Conservation (phyloP, 169 alveolate species). For the Cryptosporidium sp. region DNA sequence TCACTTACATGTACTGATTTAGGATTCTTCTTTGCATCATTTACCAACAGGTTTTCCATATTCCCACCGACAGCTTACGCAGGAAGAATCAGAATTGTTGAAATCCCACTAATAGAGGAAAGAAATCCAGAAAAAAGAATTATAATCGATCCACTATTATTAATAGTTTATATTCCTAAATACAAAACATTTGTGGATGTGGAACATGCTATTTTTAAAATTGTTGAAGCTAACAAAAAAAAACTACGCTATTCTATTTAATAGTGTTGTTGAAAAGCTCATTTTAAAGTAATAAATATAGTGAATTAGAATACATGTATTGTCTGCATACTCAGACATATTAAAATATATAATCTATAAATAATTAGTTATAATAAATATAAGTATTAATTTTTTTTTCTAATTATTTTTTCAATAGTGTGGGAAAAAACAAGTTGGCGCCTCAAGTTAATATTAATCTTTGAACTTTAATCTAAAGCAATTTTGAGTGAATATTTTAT, state of each 20-base stretch:
- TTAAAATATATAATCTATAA: neutral
- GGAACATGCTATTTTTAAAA: slow-evolving; percentile 1
- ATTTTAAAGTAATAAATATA: too few species aligned
- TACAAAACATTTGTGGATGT: slow-evolving; percentile 24
- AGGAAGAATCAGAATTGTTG: slow-evolving; percentile 61
- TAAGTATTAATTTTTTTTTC: neutral
- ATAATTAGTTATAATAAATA: slow-evolving; percentile 7
- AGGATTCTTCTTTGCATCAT: slow-evolving; percentile 50
- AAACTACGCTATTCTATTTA: neutral
- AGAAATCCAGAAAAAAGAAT: slow-evolving; percentile 11
- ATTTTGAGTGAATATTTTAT: neutral
- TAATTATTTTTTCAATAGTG: neutral
- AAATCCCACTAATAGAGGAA: slow-evolving; percentile 11
- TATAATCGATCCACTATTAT: slow-evolving; percentile 31
- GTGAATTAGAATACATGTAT: neutral
- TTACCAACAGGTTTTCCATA: slow-evolving; percentile 1
- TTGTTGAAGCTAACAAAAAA: slow-evolving; percentile 30
- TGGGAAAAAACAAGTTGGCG: slow-evolving; percentile 24
- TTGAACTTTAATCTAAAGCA: neutral
- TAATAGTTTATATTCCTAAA: slow-evolving; percentile 33
- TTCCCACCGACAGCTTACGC: slow-evolving; percentile 54
- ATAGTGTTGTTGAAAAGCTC: neutral
- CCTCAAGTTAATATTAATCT: neutral
- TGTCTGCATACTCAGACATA: neutral
- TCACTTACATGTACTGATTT: slow-evolving; percentile 2